These are phyloP conservation scores for Camellia sinensis DNA, from an alignment of 148 eudicot genomes.

Conservation along the genomic window DNA sequence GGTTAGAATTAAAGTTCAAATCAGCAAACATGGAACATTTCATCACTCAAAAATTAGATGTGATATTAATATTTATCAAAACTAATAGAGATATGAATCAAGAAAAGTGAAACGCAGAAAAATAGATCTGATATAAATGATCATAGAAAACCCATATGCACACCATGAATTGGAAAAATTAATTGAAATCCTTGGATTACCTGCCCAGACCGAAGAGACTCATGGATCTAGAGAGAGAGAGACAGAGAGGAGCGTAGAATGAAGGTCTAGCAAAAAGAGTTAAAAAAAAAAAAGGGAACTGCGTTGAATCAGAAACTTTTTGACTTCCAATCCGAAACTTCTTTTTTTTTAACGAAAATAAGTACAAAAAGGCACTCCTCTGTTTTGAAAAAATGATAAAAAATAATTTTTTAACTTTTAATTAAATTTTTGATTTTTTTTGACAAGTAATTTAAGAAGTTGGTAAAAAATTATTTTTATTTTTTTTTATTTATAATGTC, in stretches of 20 bases:
- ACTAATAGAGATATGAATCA: constrained; percentile 13
- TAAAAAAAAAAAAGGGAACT: neutral
- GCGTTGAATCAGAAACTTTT: constrained; percentile 1
- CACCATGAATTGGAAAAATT: neutral
- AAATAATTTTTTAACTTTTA: too few relatives aligned
- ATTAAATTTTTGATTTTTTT: too few relatives aligned
- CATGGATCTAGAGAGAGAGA: constrained; percentile 38
- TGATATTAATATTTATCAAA: neutral
- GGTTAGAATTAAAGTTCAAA: neutral
- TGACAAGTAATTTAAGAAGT: too few relatives aligned
- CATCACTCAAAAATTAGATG: constrained; percentile 7
- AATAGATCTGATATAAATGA: neutral
- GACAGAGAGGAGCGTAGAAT: constrained; percentile 19
- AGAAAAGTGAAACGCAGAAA: constrained; percentile 7
- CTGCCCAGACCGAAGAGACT: constrained; percentile 93
- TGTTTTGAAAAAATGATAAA: too few relatives aligned
- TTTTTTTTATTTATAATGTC: too few relatives aligned
- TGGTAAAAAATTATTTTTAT: too few relatives aligned
- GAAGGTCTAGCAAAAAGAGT: neutral
- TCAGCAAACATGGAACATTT: neutral
- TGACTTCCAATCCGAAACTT: neutral
- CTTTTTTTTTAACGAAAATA: too few relatives aligned
- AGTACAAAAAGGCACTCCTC: too few relatives aligned
- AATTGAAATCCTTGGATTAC: constrained; percentile 25
- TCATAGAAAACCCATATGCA: neutral